Evolutionary conservation across 1,139 yeast species (phyloP).

Genomic region (Magnusiomyces sp.): DNA sequence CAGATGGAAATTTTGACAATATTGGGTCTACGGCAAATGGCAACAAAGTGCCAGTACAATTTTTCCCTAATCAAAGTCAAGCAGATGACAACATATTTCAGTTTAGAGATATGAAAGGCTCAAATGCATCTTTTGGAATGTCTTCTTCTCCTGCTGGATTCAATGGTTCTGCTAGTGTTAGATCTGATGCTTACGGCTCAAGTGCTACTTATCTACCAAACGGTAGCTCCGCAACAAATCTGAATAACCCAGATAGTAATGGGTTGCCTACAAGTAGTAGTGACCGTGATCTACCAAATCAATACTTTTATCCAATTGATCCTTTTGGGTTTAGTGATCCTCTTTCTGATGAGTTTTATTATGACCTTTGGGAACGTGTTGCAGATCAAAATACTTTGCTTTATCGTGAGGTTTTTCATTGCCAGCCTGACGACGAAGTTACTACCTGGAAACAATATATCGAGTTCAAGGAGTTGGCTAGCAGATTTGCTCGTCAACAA

Average conservation of each 20-base stretch:
- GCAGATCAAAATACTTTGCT: conserved; percentile 79
- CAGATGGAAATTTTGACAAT: conserved; percentile 4
- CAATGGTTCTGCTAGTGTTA: neutral
- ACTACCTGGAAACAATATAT: conserved; percentile 86
- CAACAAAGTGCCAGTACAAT: neutral
- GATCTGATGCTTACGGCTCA: neutral
- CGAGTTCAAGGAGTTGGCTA: conserved; percentile 39
- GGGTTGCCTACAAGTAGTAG: conserved; percentile 12
- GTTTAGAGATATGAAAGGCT: conserved; percentile 1
- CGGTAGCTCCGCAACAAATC: conserved; percentile 12
- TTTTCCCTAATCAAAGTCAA: conserved; percentile 1
- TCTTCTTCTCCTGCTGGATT: neutral
- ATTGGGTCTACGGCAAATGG: conserved; percentile 4
- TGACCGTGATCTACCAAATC: neutral
- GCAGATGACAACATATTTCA: conserved; percentile 6
- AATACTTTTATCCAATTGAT: conserved; percentile 48
- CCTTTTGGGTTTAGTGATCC: conserved; percentile 91
- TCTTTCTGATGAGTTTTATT: conserved; percentile 63
- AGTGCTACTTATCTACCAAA: neutral
- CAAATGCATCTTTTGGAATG: neutral
- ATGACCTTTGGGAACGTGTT: conserved; percentile 78
- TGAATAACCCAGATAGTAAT: conserved; percentile 22
- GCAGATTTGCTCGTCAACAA: conserved; percentile 32
- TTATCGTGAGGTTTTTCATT: conserved; percentile 78
- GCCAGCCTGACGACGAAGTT: conserved; percentile 90